Evolutionary conservation across 306 rosid species (phyloP).

Genomic region (Lithocarpus polystachyus): DNA sequence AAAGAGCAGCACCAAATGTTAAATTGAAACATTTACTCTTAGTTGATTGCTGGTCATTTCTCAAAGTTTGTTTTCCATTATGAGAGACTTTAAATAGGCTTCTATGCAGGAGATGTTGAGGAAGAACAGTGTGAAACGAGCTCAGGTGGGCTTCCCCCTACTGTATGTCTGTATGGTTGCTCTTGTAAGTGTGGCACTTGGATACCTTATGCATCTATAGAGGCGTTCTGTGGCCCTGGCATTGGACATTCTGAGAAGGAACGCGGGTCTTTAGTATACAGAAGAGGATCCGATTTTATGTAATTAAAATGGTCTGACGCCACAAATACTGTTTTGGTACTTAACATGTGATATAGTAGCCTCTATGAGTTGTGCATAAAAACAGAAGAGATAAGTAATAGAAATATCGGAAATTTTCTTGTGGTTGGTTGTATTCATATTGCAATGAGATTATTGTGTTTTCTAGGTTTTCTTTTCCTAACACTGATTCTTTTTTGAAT

Average conservation of each 20-base stretch:
- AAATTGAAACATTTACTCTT: neutral
- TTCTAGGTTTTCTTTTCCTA: too few relatives aligned
- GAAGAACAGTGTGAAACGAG: constrained; percentile 33
- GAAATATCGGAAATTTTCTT: constrained; percentile 15
- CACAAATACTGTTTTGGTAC: constrained; percentile 29
- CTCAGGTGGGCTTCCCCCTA: constrained; percentile 70
- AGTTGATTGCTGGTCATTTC: neutral
- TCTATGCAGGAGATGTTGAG: constrained; percentile 59
- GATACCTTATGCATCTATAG: constrained; percentile 63
- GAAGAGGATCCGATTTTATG: constrained; percentile 31
- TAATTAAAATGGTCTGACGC: constrained; percentile 31
- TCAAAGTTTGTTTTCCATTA: neutral
- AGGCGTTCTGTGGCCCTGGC: constrained; percentile 3
- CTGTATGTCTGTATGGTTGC: constrained; percentile 73
- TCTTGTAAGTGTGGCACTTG: constrained; percentile 56
- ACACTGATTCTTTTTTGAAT: too few relatives aligned
- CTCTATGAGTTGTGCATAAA: constrained; percentile 32
- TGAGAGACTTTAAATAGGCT: constrained; percentile 2
- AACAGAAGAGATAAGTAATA: constrained; percentile 24
- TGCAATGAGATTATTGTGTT: too few relatives aligned
- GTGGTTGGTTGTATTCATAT: neutral
- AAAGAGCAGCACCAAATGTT: neutral
- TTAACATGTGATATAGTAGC: constrained; percentile 25
- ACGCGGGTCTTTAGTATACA: constrained; percentile 17
- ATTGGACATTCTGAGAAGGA: constrained; percentile 2